These are phyloP conservation scores for Fistulifera pelliculosa DNA, from an alignment of 108 stramenopile species.

Conservation along the genomic window DNA sequence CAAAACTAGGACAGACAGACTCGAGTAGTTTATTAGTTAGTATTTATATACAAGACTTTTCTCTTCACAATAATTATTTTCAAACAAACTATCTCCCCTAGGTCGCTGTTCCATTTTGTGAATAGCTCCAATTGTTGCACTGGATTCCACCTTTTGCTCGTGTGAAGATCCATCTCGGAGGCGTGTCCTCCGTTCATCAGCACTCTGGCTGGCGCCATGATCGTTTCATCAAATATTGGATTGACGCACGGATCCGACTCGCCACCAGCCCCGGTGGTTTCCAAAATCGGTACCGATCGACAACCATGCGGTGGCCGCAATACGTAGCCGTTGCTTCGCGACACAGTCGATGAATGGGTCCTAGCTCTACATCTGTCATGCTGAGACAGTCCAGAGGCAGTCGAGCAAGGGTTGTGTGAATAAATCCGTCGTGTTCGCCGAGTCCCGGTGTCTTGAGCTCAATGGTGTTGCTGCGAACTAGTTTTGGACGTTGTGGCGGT, in stretches of 20 bases:
- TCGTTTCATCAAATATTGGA: slow-evolving; percentile 42
- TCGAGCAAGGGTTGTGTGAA: slow-evolving; percentile 49
- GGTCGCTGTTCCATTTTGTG: background rate
- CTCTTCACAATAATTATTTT: no score
- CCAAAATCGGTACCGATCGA: slow-evolving; percentile 41
- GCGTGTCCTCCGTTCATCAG: background rate
- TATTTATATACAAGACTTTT: no score
- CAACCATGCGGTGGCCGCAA: slow-evolving; percentile 50
- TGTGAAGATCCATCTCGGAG: slow-evolving; percentile 5
- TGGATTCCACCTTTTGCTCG: slow-evolving; percentile 9
- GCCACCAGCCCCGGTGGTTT: slow-evolving; percentile 52
- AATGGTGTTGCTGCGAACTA: slow-evolving; percentile 23
- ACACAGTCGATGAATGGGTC: slow-evolving; percentile 40
- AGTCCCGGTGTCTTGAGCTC: slow-evolving; percentile 41
- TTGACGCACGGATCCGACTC: slow-evolving; percentile 51
- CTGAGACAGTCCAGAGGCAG: slow-evolving; percentile 44
- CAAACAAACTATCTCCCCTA: no score
- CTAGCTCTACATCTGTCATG: slow-evolving; percentile 36
- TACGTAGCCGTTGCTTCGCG: slow-evolving; percentile 49
- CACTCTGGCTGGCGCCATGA: slow-evolving; percentile 33
- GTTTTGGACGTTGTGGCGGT: slow-evolving; percentile 7
- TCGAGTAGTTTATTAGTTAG: no score
- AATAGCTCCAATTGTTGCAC: slow-evolving; percentile 10
- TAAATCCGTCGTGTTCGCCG: slow-evolving; percentile 48
- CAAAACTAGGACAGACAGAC: no score